A percentile compares a stretch with the other conserved stretches of the same genome.
Evolutionary conservation across 2,329 filamentous ascomycete species (phyloP).

Genomic region (Amylocarpus encephaloides): DNA sequence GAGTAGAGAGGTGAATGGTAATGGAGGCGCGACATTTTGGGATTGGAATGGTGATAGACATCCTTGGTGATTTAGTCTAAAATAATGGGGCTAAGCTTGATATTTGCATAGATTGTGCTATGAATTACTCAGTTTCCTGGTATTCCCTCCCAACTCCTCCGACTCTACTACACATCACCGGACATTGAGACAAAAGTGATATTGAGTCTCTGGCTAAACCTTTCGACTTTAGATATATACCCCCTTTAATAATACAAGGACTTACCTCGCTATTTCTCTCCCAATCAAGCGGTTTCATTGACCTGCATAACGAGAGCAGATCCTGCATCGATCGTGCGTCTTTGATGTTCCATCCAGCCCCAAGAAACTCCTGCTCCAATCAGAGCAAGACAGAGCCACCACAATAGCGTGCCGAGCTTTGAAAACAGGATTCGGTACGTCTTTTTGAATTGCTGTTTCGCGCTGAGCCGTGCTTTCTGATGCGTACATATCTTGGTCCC

Average conservation of each 20-base stretch:
- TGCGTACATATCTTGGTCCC: constrained; percentile 22
- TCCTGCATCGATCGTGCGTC: neutral
- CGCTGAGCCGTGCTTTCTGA: constrained; percentile 10
- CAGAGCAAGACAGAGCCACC: constrained; percentile 15
- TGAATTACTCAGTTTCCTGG: neutral
- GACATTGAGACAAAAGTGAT: neutral
- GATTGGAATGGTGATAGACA: constrained; percentile 20
- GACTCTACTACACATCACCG: neutral
- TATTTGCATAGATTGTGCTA: neutral
- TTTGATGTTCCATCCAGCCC: constrained; percentile 4
- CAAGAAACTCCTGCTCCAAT: constrained; percentile 14
- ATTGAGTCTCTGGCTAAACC: neutral
- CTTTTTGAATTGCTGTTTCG: neutral
- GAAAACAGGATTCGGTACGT: neutral
- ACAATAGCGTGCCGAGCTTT: constrained; percentile 4
- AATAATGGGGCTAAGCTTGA: neutral
- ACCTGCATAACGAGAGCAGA: neutral
- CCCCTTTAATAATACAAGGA: no score
- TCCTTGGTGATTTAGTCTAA: constrained; percentile 15
- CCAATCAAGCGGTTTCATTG: neutral
- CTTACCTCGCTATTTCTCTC: neutral
- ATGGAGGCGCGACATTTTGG: constrained; percentile 22
- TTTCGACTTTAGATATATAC: neutral
- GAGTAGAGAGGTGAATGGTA: constrained; percentile 16
- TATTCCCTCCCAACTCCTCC: no score